Conservation (phyloP, 2,329 filamentous ascomycete genomes). For the Penicillium sp. region DNA sequence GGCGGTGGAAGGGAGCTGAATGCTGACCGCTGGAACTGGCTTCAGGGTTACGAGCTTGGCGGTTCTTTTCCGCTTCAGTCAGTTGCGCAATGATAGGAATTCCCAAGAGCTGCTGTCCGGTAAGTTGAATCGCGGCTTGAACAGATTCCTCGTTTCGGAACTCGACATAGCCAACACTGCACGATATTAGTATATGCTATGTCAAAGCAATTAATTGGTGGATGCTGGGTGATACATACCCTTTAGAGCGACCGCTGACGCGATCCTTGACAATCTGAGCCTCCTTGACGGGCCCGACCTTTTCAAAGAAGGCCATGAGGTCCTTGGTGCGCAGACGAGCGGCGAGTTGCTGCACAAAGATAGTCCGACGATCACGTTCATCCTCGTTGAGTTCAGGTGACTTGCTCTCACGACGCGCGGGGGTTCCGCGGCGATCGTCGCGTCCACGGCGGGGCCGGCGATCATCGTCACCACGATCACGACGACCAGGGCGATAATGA, state of each 20-base stretch:
- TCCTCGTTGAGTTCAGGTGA: constrained; percentile 81
- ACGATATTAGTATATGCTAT: constrained; percentile 5
- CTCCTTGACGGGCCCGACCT: constrained; percentile 90
- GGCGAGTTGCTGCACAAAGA: constrained; percentile 98
- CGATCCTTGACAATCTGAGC: constrained; percentile 98
- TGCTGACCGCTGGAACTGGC: constrained; percentile 68
- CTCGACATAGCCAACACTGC: constrained; percentile 97
- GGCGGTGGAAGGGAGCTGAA: constrained; percentile 91
- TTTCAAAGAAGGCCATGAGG: constrained; percentile 92
- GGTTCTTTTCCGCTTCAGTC: constrained; percentile 99
- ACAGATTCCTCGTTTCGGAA: constrained; percentile 97
- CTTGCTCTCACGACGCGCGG: constrained; percentile 46
- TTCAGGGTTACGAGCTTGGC: constrained; percentile 84
- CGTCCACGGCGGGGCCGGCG: constrained; percentile 56
- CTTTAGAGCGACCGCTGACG: constrained; percentile 95
- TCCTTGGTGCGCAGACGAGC: constrained; percentile 90
- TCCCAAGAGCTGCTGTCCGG: constrained; percentile 96
- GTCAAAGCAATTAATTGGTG: constrained; percentile 10
- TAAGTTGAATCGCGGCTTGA: constrained; percentile 90
- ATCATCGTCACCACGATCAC: constrained; percentile 51
- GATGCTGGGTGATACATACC: constrained; percentile 59
- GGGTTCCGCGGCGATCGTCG: constrained; percentile 47
- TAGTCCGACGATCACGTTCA: constrained; percentile 92
- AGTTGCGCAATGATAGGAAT: constrained; percentile 98
- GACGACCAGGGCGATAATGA: constrained; percentile 54